Percentiles rank a stretch among this genome's conserved stretches.
These are phyloP conservation scores for Neofusicoccum cordaticola DNA, from an alignment of 2,329 filamentous ascomycete genomes.

Conservation along the genomic window DNA sequence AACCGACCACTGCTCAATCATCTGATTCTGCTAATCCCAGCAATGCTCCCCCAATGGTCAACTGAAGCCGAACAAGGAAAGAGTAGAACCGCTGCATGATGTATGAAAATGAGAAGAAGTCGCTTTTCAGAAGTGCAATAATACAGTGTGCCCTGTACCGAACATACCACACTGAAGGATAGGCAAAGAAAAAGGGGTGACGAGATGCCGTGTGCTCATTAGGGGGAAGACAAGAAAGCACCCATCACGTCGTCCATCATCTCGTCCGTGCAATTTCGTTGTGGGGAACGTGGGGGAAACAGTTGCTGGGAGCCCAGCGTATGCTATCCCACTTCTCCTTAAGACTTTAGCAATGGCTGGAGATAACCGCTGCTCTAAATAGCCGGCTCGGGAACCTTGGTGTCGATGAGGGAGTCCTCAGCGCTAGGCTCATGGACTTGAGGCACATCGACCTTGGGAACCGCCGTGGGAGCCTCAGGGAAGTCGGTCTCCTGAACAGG, in stretches of 20 bases:
- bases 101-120: not conserved
- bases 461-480: conserved; percentile 29
- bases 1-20: not conserved
- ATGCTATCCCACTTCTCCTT: not conserved
- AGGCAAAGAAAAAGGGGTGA: not conserved
- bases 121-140: conserved; percentile 14
- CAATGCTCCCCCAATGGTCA: not conserved
- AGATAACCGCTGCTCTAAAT: not conserved
- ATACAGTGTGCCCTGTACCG: conserved; percentile 5
- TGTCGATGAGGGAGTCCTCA: not conserved
- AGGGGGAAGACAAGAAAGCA: not conserved
- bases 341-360: not conserved
- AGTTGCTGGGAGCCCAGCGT: not conserved
- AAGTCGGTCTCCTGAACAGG: conserved; percentile 35
- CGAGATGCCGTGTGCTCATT: conserved; percentile 10
- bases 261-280: conserved; percentile 15
- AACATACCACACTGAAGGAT: conserved; percentile 6
- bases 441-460: conserved; percentile 19
- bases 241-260: conserved; percentile 9
- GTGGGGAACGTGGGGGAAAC: not conserved
- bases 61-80: not conserved
- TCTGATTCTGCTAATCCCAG: not conserved
- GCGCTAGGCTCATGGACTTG: not conserved
- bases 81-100: conserved; percentile 3
- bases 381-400: not conserved